Conservation (phyloP, 2,329 filamentous ascomycete species). For the Chrysoporthe puriensis region DNA sequence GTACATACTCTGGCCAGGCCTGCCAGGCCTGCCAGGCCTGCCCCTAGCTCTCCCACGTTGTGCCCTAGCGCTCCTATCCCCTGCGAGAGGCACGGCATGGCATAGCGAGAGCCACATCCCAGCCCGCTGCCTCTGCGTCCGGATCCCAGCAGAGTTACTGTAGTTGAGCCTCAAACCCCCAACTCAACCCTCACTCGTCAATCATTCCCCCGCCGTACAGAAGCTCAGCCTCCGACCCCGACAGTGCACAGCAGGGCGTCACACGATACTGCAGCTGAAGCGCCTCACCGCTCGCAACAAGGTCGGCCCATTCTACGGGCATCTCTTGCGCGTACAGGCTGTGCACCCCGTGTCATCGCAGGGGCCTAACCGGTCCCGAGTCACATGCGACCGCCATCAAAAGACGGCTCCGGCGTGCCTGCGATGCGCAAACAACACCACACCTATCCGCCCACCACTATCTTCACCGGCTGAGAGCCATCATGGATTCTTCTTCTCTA, state of each 20-base stretch:
- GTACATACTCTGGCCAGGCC: background rate
- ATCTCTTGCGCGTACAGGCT: background rate
- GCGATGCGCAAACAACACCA: conserved; percentile 18
- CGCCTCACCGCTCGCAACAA: background rate
- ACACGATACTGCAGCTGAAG: background rate
- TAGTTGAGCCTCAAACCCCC: background rate
- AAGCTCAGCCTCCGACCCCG: background rate
- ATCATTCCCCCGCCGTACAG: background rate
- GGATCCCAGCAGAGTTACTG: background rate
- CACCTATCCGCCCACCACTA: background rate
- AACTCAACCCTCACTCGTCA: background rate
- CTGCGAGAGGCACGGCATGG: background rate
- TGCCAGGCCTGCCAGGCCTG: background rate
- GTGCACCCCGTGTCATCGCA: background rate
- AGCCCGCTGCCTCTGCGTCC: no score
- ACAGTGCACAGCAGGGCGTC: background rate
- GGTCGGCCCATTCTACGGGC: background rate
- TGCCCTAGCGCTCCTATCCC: background rate
- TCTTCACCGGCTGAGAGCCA: background rate
- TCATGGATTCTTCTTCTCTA: conserved; percentile 72
- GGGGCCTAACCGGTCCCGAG: background rate
- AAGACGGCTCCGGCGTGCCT: background rate
- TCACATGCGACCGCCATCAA: background rate
- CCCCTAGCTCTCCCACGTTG: background rate
- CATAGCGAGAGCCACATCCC: background rate